phyloP scores from a whole-genome alignment of 495 filamentous ascomycete genomes.

The Cercophora sp. region DNA sequence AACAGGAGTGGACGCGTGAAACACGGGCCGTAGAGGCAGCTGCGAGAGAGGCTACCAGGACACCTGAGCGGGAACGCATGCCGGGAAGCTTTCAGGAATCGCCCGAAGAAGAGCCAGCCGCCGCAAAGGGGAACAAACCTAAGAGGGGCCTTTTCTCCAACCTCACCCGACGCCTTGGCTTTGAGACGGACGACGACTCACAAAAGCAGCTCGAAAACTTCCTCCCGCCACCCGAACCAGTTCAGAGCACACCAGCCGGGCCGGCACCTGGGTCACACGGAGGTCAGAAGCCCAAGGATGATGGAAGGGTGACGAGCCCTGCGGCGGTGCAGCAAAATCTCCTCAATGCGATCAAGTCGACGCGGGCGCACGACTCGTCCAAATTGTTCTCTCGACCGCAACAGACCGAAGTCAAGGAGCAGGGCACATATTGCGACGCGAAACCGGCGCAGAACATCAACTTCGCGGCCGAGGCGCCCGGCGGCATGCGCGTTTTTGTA shows the following conservation, averaged over 20 bases:
- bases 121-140: slow-evolving; percentile 9
- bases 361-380: slow-evolving; percentile 71
- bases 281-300: slow-evolving; percentile 20
- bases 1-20: slow-evolving; percentile 52
- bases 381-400: slow-evolving; percentile 65
- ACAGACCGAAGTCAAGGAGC: slow-evolving; percentile 73
- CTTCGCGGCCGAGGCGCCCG: slow-evolving; percentile 65
- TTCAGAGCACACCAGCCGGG: neutral
- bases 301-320: slow-evolving; percentile 51
- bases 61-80: slow-evolving; percentile 26
- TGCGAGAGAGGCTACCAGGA: slow-evolving; percentile 27
- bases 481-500: slow-evolving; percentile 70
- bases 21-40: slow-evolving; percentile 34
- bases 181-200: slow-evolving; percentile 46
- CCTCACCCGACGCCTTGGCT: slow-evolving; percentile 59
- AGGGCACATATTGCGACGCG: slow-evolving; percentile 83
- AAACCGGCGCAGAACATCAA: slow-evolving; percentile 74
- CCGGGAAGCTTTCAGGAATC: slow-evolving; percentile 57
- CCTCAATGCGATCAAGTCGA: slow-evolving; percentile 74
- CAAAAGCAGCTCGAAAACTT: slow-evolving; percentile 41
- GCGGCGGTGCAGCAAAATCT: slow-evolving; percentile 60
- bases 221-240: slow-evolving; percentile 19
- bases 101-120: slow-evolving; percentile 37
- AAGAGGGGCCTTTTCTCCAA: slow-evolving; percentile 56
- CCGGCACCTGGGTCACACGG: neutral